Base-by-base conservation (phyloP, 2,329 filamentous ascomycete species). In the Dothiorella sarmentorum region DNA sequence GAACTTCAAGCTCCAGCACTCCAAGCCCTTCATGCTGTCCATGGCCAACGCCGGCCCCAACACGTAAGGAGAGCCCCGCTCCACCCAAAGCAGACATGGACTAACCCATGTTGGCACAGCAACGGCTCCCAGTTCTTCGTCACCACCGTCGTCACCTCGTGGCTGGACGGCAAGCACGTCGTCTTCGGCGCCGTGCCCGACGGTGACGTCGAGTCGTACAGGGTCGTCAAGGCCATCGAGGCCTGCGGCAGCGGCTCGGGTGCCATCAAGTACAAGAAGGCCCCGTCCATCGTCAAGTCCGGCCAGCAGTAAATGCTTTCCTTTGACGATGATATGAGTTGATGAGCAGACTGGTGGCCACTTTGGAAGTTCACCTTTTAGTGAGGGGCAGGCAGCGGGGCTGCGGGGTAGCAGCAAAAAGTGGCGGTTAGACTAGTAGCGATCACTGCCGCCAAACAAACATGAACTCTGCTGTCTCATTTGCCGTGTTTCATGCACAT, bases 21-120 rank as follows among this genome's bases (percentile, higher is more conserved):
- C 76, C 75, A 79, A 81, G 69, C 87, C 88, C 63, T 89, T 87
- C 80, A 83, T 92, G 68, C 84, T 96, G 66, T 96, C 91, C 78
- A 96, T 96, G 91, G 91, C 91, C 75, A 96, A 96, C 79, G 89
- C 91, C 69, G 91, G 91, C 68, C 88, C 89, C 73, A 96, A 97
- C 88, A 97, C 93, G 82, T 85, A 78, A 72, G 81, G 52, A 33
- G 33, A 37, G 44, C 43, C 55, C 43, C 24, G 44, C 51, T 24
- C 24, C 43, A 13, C 42, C 29, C 38, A 45, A 45, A 24, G 44
- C 38, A 51, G 45, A 55, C 27, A 44, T 22, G 29, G 20, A n/a
- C 61, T 59, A 20, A 62, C 63, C 67, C 59, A 68, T n/a, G 62
- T 43, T 42, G 10, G 63, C 44, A 58, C 66, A 83, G 83, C 75